Percentiles rank a stretch among this genome's conserved stretches.
These are phyloP conservation scores for Dalbergia cultrata DNA, from an alignment of 306 rosid species.

Conservation along the genomic window DNA sequence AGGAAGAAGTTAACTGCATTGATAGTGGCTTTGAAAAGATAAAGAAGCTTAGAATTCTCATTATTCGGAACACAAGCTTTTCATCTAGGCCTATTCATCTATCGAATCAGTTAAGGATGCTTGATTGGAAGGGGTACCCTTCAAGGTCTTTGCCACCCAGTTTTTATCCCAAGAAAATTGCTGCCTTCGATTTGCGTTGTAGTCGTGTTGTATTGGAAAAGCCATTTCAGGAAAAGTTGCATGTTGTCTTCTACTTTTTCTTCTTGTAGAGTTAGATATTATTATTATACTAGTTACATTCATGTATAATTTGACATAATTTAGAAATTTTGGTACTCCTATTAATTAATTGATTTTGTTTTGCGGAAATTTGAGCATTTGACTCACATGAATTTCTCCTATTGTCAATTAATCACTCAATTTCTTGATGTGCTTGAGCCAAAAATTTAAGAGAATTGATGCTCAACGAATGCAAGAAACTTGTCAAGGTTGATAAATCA, in stretches of 20 bases:
- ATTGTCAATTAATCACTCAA: neutral
- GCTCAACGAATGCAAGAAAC: neutral
- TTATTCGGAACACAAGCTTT: too few species aligned
- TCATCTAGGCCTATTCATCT: too few species aligned
- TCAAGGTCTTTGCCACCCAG: neutral
- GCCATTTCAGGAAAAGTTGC: neutral
- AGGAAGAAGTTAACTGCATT: too few species aligned
- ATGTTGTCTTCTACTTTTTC: neutral
- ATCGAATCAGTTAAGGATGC: too few species aligned
- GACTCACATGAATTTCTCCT: neutral
- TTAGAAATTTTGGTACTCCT: neutral
- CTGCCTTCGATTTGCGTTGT: neutral
- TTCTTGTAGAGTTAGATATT: neutral
- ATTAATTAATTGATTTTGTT: neutral
- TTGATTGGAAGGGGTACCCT: too few species aligned
- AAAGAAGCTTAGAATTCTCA: too few species aligned
- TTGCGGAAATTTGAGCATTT: conserved; percentile 16
- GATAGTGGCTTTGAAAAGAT: too few species aligned
- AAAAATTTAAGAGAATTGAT: neutral
- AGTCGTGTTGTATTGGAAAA: neutral
- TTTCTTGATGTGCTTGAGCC: conserved; percentile 29
- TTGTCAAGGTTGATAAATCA: conserved; percentile 17
- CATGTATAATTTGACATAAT: neutral
- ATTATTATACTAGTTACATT: neutral
- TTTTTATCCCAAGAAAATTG: neutral